phyloP scores from a whole-genome alignment of 805 yeast genomes.

The Debaryomyces maramus region DNA sequence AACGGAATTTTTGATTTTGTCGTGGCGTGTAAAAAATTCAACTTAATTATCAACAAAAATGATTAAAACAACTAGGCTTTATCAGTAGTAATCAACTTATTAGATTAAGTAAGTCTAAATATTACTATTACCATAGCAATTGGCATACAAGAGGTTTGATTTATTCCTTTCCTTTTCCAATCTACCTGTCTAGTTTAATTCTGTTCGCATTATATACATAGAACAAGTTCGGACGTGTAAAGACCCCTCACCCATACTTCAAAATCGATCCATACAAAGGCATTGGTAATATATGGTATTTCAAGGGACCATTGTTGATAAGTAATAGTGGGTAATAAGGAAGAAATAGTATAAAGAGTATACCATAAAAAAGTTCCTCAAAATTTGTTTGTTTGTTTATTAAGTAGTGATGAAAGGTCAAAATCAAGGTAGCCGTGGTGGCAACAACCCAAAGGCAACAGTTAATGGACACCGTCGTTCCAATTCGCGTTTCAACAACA shows the following conservation, averaged over 20 bases:
- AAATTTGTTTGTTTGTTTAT: not conserved
- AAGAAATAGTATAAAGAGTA: not conserved
- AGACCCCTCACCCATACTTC: not conserved
- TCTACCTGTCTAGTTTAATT: not conserved
- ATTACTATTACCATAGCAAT: not conserved
- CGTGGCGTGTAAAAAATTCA: constrained; percentile 6
- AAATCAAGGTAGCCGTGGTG: constrained; percentile 13
- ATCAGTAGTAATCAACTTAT: not conserved
- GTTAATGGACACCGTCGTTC: constrained; percentile 26
- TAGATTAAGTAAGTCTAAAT: constrained; percentile 1
- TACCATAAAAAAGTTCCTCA: not conserved
- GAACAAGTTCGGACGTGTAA: constrained; percentile 3
- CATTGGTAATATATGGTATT: not conserved
- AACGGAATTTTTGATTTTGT: not conserved
- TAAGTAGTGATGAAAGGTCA: constrained; percentile 23
- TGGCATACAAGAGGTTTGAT: not conserved
- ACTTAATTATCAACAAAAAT: constrained; percentile 5
- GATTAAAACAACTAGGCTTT: no score
- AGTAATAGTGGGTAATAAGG: not conserved
- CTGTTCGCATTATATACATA: not conserved
- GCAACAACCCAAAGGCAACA: constrained; percentile 8
- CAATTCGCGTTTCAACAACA: constrained; percentile 17
- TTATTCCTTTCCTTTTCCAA: not conserved
- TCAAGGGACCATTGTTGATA: not conserved
- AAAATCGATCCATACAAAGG: not conserved